Percentiles rank a stretch among this genome's conserved stretches.
Conservation (phyloP, 331 rosid species). For the Malus hybrid region DNA sequence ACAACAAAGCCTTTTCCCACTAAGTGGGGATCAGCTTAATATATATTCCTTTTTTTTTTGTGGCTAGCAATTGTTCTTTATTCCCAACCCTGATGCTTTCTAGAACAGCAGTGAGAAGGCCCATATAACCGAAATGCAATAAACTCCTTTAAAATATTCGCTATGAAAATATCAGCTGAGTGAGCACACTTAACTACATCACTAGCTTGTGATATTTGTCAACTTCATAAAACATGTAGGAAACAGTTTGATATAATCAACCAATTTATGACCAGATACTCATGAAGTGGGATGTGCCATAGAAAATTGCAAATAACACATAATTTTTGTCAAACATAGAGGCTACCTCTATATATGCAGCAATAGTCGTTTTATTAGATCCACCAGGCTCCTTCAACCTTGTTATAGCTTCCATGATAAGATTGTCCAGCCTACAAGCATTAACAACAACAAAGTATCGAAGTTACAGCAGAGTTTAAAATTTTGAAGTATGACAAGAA, state of each 20-base stretch:
- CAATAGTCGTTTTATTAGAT: constrained; percentile 81
- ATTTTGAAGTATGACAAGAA: neutral
- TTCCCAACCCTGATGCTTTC: neutral
- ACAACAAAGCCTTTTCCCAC: no score
- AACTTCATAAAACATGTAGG: neutral
- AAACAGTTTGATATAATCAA: neutral
- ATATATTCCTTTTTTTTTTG: neutral
- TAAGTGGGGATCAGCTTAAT: neutral
- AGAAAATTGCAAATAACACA: neutral
- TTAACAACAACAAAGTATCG: neutral
- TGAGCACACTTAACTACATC: neutral
- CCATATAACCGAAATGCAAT: neutral
- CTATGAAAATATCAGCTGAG: no score
- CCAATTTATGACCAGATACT: neutral
- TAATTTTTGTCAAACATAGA: neutral
- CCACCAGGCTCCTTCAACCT: constrained; percentile 73
- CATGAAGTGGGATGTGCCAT: neutral
- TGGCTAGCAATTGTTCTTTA: neutral
- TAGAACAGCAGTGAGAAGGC: neutral
- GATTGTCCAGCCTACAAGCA: constrained; percentile 53
- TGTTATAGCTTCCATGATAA: constrained; percentile 59
- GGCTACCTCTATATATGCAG: constrained; percentile 77
- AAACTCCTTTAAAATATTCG: no score
- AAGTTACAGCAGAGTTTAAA: neutral
- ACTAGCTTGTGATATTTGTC: neutral